Evolutionary conservation across 306 rosid genomes (phyloP).

Genomic region (Ammopiptanthus mongolicus): DNA sequence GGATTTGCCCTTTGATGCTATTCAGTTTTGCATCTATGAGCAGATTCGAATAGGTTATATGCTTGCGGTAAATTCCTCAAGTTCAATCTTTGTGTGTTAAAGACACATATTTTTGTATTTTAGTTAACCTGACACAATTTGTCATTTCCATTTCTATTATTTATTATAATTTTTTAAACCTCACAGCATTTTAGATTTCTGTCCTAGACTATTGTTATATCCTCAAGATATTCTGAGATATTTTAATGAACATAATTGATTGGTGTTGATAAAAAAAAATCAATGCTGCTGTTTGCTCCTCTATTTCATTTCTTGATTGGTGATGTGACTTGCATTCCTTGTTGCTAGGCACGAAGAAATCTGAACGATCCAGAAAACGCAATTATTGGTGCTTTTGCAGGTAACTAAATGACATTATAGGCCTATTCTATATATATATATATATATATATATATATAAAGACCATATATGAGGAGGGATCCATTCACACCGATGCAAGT

Average conservation of each 20-base stretch:
- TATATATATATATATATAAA: too few relatives aligned
- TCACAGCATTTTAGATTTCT: background rate
- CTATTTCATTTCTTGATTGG: constrained; percentile 13
- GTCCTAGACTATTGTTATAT: background rate
- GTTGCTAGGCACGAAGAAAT: constrained; percentile 70
- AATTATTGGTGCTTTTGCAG: constrained; percentile 91
- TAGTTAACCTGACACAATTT: background rate
- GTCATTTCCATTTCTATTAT: background rate
- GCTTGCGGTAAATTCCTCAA: constrained; percentile 55
- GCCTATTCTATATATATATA: too few relatives aligned
- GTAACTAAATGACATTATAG: constrained; percentile 34
- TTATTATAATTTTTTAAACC: background rate
- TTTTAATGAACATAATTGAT: background rate
- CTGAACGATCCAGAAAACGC: constrained; percentile 91
- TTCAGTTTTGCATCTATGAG: constrained; percentile 93
- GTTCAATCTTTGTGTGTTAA: background rate
- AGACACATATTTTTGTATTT: background rate
- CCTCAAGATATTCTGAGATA: too few relatives aligned
- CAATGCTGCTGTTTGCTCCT: constrained; percentile 6
- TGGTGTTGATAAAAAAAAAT: background rate
- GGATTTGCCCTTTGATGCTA: constrained; percentile 92
- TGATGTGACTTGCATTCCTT: constrained; percentile 20
- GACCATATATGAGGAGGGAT: too few relatives aligned
- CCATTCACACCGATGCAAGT: too few relatives aligned
- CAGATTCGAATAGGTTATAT: constrained; percentile 90